Conservation (phyloP, 345 rosid species). For the Gossypium ekmanianum region DNA sequence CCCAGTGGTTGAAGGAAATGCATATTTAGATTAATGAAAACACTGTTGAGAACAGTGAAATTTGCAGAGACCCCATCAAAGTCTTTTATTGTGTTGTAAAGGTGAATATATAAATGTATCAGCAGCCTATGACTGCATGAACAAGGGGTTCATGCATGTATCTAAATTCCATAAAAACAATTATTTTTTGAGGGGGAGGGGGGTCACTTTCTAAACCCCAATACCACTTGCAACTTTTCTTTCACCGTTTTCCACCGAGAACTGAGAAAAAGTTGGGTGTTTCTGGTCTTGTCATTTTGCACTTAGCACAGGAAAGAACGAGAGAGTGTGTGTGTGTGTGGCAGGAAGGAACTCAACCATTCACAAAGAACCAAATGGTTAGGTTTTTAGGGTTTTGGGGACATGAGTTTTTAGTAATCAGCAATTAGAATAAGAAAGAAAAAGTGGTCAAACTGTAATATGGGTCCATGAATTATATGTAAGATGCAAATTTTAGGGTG, state of each 20-base stretch:
- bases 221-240: constrained; percentile 12
- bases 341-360: constrained; percentile 17
- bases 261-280: constrained; percentile 40
- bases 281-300: constrained; percentile 65
- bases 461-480: too few species aligned
- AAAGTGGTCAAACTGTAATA: not conserved
- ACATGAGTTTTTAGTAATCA: constrained; percentile 26
- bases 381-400: constrained; percentile 38
- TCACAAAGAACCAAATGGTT: constrained; percentile 25
- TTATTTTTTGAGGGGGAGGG: too few species aligned
- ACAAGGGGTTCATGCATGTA: not conserved
- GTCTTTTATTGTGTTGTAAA: not conserved
- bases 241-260: constrained; percentile 32
- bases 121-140: not conserved
- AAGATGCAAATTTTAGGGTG: too few species aligned
- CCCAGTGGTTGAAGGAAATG: not conserved
- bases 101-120: not conserved
- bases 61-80: not conserved
- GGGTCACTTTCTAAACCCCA: constrained; percentile 7
- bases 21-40: not conserved
- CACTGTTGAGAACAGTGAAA: not conserved
- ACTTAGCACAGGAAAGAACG: constrained; percentile 26
- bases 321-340: not conserved
- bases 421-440: constrained; percentile 7
- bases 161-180: not conserved